Conservation (phyloP, 257 asterid species). For the Capsicum pubescens region DNA sequence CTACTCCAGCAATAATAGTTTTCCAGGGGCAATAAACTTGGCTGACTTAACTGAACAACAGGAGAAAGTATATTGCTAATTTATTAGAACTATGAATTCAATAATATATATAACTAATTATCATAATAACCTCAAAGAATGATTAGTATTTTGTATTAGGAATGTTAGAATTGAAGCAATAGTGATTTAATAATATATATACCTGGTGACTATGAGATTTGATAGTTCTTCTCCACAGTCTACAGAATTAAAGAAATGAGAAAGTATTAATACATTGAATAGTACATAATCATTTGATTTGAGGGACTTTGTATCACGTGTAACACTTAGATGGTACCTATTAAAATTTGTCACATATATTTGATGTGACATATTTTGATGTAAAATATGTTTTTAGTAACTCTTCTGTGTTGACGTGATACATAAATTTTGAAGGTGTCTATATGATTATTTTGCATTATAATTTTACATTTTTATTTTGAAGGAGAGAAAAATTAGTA, state of each 20-base stretch:
- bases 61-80: too few relatives aligned
- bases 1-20: constrained; percentile 98
- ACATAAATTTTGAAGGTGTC: too few relatives aligned
- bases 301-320: background rate
- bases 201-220: constrained; percentile 23
- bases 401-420: too few relatives aligned
- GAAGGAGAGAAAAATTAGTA: constrained; percentile 83
- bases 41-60: constrained; percentile 85
- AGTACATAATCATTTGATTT: background rate
- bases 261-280: background rate
- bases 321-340: too few relatives aligned
- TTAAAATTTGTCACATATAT: too few relatives aligned
- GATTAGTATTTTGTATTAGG: too few relatives aligned
- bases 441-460: background rate
- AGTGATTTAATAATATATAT: background rate
- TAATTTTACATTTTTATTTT: constrained; percentile 14
- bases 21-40: constrained; percentile 83
- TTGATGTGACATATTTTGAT: too few relatives aligned
- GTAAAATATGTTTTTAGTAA: too few relatives aligned
- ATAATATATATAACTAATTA: too few relatives aligned
- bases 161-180: background rate
- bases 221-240: constrained; percentile 19
- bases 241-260: background rate
- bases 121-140: too few relatives aligned
- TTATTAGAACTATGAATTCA: too few relatives aligned